Conservation (phyloP, 2,329 filamentous ascomycete genomes). For the Colletotrichum horii region DNA sequence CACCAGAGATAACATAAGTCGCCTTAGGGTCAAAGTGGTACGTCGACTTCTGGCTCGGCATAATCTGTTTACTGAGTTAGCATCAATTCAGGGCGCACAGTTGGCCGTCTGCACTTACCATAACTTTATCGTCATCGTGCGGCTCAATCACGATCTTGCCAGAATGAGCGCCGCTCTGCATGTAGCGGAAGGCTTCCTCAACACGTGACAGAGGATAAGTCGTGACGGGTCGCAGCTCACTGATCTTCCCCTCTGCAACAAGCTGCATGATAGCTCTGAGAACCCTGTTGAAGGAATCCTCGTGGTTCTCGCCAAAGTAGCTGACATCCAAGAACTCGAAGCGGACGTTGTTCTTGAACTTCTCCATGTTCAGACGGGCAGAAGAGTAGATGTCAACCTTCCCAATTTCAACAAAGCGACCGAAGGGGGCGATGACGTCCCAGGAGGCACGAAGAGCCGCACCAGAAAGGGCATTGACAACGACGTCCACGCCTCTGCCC, state of each 20-base stretch:
- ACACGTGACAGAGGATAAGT: conserved; percentile 25
- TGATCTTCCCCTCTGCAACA: neutral
- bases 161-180: conserved; percentile 39
- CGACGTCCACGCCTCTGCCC: conserved; percentile 36
- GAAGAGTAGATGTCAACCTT: conserved; percentile 42
- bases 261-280: neutral
- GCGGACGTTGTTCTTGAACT: conserved; percentile 48
- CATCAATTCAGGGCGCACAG: neutral
- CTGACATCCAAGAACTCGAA: conserved; percentile 49
- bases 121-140: neutral
- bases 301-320: neutral
- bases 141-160: conserved; percentile 38
- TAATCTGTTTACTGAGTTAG: neutral
- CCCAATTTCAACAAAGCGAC: conserved; percentile 51
- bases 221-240: conserved; percentile 26
- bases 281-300: neutral
- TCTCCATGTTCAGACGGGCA: conserved; percentile 49
- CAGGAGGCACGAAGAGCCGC: conserved; percentile 46
- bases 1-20: conserved; percentile 2
- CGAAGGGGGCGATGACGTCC: conserved; percentile 47
- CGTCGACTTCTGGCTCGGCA: neutral
- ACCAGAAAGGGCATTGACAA: conserved; percentile 46
- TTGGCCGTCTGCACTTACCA: neutral
- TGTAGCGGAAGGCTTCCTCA: conserved; percentile 36
- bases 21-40: neutral